These are phyloP conservation scores for Blastocystis sp. DNA, from an alignment of 352 stramenopile genomes.

Conservation along the genomic window DNA sequence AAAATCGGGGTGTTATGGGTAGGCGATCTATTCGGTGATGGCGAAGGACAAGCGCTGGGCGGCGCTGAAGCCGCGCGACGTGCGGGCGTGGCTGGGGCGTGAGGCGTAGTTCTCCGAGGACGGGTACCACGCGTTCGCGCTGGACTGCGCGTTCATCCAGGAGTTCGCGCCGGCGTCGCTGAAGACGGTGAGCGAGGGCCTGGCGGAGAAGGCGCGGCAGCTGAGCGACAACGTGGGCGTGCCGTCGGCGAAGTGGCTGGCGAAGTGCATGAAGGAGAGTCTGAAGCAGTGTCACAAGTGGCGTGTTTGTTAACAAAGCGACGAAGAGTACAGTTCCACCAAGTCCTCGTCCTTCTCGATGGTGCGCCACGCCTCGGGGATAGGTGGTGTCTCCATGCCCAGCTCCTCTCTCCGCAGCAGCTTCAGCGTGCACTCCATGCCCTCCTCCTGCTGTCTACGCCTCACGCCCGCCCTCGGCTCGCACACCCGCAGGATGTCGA, in stretches of 20 bases:
- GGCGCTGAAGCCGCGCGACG: not conserved
- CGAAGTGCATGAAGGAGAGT: constrained; percentile 60
- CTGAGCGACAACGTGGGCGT: constrained; percentile 11
- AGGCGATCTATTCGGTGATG: constrained; percentile 28
- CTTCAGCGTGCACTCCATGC: not conserved
- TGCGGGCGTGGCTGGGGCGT: not conserved
- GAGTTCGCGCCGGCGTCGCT: constrained; percentile 7
- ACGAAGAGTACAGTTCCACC: not conserved
- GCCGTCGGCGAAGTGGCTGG: constrained; percentile 44
- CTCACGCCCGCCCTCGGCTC: not conserved
- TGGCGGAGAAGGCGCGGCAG: constrained; percentile 17
- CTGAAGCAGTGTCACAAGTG: constrained; percentile 53
- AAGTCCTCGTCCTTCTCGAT: not conserved
- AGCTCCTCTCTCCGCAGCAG: not conserved
- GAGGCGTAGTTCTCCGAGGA: constrained; percentile 30
- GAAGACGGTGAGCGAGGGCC: not conserved
- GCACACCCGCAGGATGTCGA: constrained; percentile 9
- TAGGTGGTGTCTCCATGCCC: not conserved
- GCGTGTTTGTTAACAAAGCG: not conserved
- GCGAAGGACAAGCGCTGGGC: constrained; percentile 20
- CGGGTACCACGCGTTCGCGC: constrained; percentile 19
- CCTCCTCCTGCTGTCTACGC: not conserved
- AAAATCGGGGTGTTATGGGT: not conserved
- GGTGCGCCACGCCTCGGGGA: not conserved
- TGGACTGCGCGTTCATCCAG: constrained; percentile 44